Evolutionary conservation across 1,284 basidiomycete genomes (phyloP).

Genomic region (Macrocystidia cucumis): DNA sequence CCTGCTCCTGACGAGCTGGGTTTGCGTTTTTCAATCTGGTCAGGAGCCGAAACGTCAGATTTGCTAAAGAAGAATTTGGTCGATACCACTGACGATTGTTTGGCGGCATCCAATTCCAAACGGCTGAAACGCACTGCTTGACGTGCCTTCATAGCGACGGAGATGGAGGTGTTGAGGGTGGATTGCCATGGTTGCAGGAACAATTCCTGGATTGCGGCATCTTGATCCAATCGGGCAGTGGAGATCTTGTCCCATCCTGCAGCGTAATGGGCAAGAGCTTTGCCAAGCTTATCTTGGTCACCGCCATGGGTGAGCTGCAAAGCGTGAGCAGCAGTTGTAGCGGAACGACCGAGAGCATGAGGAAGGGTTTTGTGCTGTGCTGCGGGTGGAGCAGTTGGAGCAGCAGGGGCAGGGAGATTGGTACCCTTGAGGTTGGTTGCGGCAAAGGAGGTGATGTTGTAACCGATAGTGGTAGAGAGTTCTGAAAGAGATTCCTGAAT

Average conservation of each 20-base stretch:
- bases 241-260: constrained; percentile 85
- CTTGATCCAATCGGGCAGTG: constrained; percentile 80
- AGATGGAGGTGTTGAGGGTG: constrained; percentile 74
- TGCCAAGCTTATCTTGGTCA: constrained; percentile 62
- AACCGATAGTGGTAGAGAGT: constrained; percentile 66
- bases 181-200: constrained; percentile 93
- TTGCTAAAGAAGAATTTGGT: background rate
- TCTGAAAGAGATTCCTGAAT: constrained; percentile 73
- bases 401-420: constrained; percentile 67
- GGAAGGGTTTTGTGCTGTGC: constrained; percentile 89
- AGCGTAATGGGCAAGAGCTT: constrained; percentile 75
- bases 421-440: constrained; percentile 87
- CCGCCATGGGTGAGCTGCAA: constrained; percentile 39
- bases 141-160: constrained; percentile 85
- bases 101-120: constrained; percentile 70
- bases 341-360: constrained; percentile 85
- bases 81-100: constrained; percentile 31
- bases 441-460: constrained; percentile 82
- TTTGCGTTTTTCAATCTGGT: constrained; percentile 68
- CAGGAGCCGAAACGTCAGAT: constrained; percentile 9
- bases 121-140: constrained; percentile 82
- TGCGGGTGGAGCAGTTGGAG: constrained; percentile 47
- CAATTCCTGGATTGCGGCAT: constrained; percentile 61
- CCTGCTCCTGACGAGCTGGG: constrained; percentile 81
- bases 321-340: constrained; percentile 59